phyloP scores from a whole-genome alignment of 768 basidiomycete genomes.

The Hypholoma sublateritium region DNA sequence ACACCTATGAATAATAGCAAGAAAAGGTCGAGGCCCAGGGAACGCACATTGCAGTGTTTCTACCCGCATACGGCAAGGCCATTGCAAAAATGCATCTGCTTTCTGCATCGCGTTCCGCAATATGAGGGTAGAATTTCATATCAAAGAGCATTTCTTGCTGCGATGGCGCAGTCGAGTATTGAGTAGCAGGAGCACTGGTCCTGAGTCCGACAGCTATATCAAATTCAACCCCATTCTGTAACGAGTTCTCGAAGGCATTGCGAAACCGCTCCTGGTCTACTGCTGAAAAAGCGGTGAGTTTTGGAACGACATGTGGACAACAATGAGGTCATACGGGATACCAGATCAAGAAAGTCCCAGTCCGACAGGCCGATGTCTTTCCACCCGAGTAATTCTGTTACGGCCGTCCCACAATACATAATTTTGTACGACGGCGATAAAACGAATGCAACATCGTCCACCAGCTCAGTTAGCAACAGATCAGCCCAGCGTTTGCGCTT shows the following conservation, averaged over 20 bases:
- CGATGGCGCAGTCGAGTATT: constrained; percentile 19
- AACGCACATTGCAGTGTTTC: constrained; percentile 65
- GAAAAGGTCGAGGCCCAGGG: not conserved
- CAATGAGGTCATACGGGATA: constrained; percentile 51
- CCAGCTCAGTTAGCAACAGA: constrained; percentile 71
- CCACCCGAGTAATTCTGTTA: constrained; percentile 79
- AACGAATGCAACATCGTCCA: constrained; percentile 70
- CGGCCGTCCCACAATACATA: constrained; percentile 66
- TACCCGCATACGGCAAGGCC: constrained; percentile 76
- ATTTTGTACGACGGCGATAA: constrained; percentile 63
- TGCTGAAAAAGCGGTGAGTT: constrained; percentile 30
- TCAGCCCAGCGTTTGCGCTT: constrained; percentile 89
- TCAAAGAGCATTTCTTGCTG: constrained; percentile 64
- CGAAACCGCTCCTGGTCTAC: constrained; percentile 61
- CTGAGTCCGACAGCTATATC: constrained; percentile 62
- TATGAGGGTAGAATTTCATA: constrained; percentile 63
- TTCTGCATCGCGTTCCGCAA: constrained; percentile 31
- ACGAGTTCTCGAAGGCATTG: constrained; percentile 53
- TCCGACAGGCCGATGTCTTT: constrained; percentile 71
- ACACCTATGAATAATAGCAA: not conserved
- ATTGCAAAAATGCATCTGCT: constrained; percentile 71
- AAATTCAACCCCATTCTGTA: constrained; percentile 50
- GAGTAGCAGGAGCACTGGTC: constrained; percentile 30
- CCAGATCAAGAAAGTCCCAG: constrained; percentile 58
- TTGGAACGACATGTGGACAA: not conserved